Percentiles rank a stretch among this genome's conserved stretches.
Conservation (phyloP, 257 asterid species). For the Voacanga thouarsii region DNA sequence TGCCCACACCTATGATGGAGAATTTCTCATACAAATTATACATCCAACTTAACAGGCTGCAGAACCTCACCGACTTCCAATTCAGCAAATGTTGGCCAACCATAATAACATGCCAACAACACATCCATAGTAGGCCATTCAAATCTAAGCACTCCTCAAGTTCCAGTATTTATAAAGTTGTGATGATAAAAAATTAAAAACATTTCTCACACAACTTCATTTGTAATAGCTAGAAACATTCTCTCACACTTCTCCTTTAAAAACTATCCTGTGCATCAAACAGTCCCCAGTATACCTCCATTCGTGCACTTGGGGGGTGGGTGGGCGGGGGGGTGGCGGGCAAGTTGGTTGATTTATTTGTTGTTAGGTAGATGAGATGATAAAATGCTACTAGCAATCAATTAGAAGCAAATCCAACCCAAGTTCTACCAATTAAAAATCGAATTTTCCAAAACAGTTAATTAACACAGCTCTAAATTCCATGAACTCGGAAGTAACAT, state of each 20-base stretch:
- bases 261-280: neutral
- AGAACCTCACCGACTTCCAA: neutral
- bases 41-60: neutral
- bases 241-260: too few relatives aligned
- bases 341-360: too few relatives aligned
- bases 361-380: neutral
- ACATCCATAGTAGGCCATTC: neutral
- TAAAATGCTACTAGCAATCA: neutral
- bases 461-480: slow-evolving; percentile 3
- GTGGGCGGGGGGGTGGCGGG: neutral
- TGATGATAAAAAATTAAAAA: too few relatives aligned
- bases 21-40: neutral
- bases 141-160: neutral
- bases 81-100: neutral
- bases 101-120: neutral
- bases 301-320: too few relatives aligned
- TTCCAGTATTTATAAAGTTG: too few relatives aligned
- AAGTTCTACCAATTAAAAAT: neutral
- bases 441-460: slow-evolving; percentile 5
- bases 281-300: neutral
- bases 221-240: too few relatives aligned
- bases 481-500: slow-evolving; percentile 8
- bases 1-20: neutral
- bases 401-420: neutral
- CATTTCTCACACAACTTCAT: too few relatives aligned